Percentiles rank a stretch among this genome's conserved stretches.
These are phyloP conservation scores for Nicotiana benthamiana DNA, from an alignment of 257 asterid species.

Conservation along the genomic window DNA sequence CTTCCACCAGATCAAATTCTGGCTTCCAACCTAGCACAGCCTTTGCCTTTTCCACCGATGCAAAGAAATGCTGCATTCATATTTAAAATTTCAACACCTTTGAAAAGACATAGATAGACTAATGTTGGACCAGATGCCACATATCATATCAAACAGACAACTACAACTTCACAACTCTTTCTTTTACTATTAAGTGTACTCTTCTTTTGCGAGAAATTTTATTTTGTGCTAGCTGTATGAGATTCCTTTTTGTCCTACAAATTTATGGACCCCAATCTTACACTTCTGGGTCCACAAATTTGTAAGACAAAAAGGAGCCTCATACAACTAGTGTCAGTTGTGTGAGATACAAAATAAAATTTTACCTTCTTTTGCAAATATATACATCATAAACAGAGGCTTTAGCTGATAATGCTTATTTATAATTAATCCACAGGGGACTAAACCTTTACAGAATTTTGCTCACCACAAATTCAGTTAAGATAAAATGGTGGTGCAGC, in stretches of 20 bases:
- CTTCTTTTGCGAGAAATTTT: too few relatives aligned
- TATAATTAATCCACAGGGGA: background rate
- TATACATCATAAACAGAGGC: background rate
- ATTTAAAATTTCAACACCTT: background rate
- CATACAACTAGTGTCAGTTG: too few relatives aligned
- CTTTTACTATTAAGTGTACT: background rate
- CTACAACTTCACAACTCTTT: background rate
- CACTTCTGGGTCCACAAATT: too few relatives aligned
- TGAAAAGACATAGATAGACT: background rate
- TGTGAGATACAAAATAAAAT: too few relatives aligned
- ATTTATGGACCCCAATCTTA: too few relatives aligned
- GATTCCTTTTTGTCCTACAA: too few relatives aligned
- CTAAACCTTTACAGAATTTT: background rate
- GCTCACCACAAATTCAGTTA: background rate
- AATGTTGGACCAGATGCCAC: background rate
- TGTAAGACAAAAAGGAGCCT: too few relatives aligned
- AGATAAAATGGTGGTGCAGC: background rate
- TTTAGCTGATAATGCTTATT: background rate
- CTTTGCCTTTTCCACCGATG: conserved; percentile 89
- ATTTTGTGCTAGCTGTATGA: too few relatives aligned
- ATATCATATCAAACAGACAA: background rate
- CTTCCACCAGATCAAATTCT: conserved; percentile 66
- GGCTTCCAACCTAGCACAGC: conserved; percentile 74
- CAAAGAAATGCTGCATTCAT: conserved; percentile 80
- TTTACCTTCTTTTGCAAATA: background rate